Base-by-base conservation (phyloP, 108 stramenopile species). In the Conticribra weissflogii region DNA sequence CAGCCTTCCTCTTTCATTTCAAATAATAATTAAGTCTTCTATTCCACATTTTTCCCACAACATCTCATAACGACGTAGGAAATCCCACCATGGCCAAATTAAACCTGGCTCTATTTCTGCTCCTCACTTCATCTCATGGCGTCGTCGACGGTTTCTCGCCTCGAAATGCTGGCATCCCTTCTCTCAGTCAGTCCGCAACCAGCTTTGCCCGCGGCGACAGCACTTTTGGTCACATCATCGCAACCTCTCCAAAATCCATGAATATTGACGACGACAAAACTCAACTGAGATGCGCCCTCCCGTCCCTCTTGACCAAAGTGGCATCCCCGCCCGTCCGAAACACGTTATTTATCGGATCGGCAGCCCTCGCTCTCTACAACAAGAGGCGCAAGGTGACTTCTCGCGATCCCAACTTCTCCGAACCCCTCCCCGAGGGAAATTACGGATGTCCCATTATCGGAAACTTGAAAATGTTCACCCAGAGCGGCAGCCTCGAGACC, bases 391-490 rank as follows among this genome's bases (percentile, higher is more conserved):
- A 52, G 50, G 28, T 70, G 9, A 52, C 32, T 8, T 48, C 58
- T 9, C 49, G 59, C 23, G 69, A 70, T 53, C 17, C 69, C 8
- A 25, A 56, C 30, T 70, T 70, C 36, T 23, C 69, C 49, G 69
- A 70, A 34, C 69, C 69, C 16, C 59, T 70, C 21, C 69, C 69
- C 45, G 69, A 70, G 19, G 59, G 59, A 21, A 22, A 25, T 19
- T 53, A 14, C 12, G 74, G 74, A 1, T 74, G 74, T 51, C 74
- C 74, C 0, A 44, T 53, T 23, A 32, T 74, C 30, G 74, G 74
- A 18, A 68, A 68, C 24, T 16, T 52, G 0, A 19, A 8, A 0
- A 45, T 59, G 2, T 34, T 66, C 17, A n/a, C 51, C 33, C 33
- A 55, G n/a, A 65, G 46, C 5, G 66, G 74, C 1, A 25, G 33